Conservation (phyloP, 176 grass and related monocot species). For the Avena atlantica region DNA sequence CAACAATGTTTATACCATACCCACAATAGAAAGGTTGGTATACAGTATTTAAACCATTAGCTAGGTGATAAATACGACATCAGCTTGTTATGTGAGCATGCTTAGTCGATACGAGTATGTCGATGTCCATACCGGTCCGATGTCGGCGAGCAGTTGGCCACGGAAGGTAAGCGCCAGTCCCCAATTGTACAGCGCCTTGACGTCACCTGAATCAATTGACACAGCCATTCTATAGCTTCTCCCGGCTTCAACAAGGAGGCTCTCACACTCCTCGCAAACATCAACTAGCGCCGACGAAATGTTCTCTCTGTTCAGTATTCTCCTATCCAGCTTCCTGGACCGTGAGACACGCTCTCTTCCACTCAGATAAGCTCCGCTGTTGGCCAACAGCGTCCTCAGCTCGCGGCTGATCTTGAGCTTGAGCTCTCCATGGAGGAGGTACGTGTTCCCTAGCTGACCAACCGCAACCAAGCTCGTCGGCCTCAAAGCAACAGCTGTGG, state of each 20-base stretch:
- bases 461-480: slow-evolving; percentile 75
- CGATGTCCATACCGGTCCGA: slow-evolving; percentile 80
- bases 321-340: slow-evolving; percentile 63
- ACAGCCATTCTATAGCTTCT: slow-evolving; percentile 82
- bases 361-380: slow-evolving; percentile 40
- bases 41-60: background rate
- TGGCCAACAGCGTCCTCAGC: slow-evolving; percentile 76
- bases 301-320: slow-evolving; percentile 55
- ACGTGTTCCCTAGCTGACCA: slow-evolving; percentile 89
- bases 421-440: slow-evolving; percentile 93
- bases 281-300: slow-evolving; percentile 62
- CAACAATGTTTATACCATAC: background rate
- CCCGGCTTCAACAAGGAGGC: slow-evolving; percentile 80
- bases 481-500: slow-evolving; percentile 67
- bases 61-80: background rate
- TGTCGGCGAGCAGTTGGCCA: slow-evolving; percentile 87
- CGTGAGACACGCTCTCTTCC: slow-evolving; percentile 37
- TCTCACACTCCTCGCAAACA: slow-evolving; percentile 91
- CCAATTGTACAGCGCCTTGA: slow-evolving; percentile 92
- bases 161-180: slow-evolving; percentile 79
- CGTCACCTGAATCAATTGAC: slow-evolving; percentile 68
- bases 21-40: background rate
- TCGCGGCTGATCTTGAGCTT: slow-evolving; percentile 91
- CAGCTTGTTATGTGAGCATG: background rate
- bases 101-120: background rate